phyloP scores from a whole-genome alignment of 2,329 filamentous ascomycete species.

The Monosporascus sp. region DNA sequence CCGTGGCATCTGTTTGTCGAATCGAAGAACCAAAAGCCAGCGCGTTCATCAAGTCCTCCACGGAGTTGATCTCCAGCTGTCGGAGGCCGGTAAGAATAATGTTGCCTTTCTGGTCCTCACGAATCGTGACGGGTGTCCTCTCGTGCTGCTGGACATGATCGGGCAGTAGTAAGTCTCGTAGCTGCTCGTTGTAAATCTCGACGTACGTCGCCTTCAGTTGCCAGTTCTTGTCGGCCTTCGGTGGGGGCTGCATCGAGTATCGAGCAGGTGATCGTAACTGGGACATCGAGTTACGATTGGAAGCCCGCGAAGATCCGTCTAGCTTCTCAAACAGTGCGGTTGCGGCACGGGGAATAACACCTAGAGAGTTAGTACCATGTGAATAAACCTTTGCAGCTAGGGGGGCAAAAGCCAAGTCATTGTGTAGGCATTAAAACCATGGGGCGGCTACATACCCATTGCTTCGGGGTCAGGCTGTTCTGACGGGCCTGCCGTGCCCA shows the following conservation, averaged over 20 bases:
- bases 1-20: constrained; percentile 93
- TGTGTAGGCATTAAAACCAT: not conserved
- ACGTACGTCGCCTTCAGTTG: constrained; percentile 91
- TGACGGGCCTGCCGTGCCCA: constrained; percentile 85
- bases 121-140: constrained; percentile 77
- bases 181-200: constrained; percentile 95
- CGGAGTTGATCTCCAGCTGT: constrained; percentile 82
- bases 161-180: constrained; percentile 81
- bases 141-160: constrained; percentile 66
- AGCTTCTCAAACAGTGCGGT: constrained; percentile 83
- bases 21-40: constrained; percentile 91
- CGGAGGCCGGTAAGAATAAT: constrained; percentile 89
- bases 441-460: constrained; percentile 62
- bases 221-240: constrained; percentile 70
- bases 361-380: constrained; percentile 38
- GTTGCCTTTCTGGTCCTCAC: constrained; percentile 90
- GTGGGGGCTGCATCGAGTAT: constrained; percentile 57
- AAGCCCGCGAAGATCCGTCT: constrained; percentile 44
- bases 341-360: constrained; percentile 92
- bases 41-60: constrained; percentile 83
- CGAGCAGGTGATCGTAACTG: constrained; percentile 75
- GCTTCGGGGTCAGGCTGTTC: constrained; percentile 66
- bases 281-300: constrained; percentile 63
- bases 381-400: not conserved
- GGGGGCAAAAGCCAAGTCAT: not conserved